Base-by-base conservation (phyloP, 768 basidiomycete species). In the Lactarius sanguifluus region DNA sequence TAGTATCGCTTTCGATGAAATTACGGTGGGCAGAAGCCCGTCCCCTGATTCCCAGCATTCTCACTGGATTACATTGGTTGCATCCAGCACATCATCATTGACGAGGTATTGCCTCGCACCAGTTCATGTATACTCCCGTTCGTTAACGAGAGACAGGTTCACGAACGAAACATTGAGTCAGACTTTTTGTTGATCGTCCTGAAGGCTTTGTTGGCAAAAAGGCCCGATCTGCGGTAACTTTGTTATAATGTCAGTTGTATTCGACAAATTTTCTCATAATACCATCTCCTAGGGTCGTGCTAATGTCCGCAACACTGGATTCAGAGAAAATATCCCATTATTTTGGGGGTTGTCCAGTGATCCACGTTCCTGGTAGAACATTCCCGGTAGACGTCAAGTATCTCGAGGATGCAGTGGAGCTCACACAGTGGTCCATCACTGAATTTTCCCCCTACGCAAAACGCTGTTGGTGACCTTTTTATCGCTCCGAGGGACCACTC, bases 251-350 rank as follows among this genome's bases (percentile, higher is more conserved):
- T 47, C 36, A 50, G 3, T 57, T 41, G 23, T 68, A 52, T 54
- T 57, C 38, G 25, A 8, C 43, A 20, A 23, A 8, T 32, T 36
- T 43, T 3, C 15, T 34, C 13, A 45, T 55, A 38, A 56, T 57
- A 23, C 59, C 20, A 23, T n/a, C 43, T 18, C 65, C 38, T 58
- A 95, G 93, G 77, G 86, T 99, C 47, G 85, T 98, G 18, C 82
- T 98, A 57, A 99, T 99, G 96, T 96, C 94, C 38, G 96, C 97
- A 1, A 99, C 97, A 0, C 81, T 97, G 30, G 94, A 99, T 70
- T 88, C 93, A 1, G 88, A 92, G 63, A 95, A 95, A 79, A 86
- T 98, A 47, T 91, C 95, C 13, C 78, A 76, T 16, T 98, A 89
- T 75, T 97, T 98, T 74, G 92, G 89, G n/a, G 85, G 86, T 56